Conservation (phyloP, 768 basidiomycete genomes). For the Punctularia strigosozonata region DNA sequence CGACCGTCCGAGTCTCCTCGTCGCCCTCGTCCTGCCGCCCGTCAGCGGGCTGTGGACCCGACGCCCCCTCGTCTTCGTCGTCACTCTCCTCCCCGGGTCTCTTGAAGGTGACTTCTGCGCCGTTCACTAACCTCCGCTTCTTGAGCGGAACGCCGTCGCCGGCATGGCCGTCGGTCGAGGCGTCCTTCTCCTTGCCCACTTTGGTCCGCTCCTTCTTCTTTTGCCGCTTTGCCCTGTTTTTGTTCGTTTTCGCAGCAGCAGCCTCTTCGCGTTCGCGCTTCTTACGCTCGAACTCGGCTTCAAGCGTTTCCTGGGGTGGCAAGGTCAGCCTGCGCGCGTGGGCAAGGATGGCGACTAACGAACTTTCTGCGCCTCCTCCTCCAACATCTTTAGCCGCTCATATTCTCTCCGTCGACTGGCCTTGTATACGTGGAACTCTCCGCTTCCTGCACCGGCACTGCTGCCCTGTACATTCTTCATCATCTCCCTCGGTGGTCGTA, state of each 20-base stretch:
- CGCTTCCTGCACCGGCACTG: conserved; percentile 93
- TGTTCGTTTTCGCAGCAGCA: conserved; percentile 84
- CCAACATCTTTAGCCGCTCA: conserved; percentile 84
- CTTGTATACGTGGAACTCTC: conserved; percentile 98
- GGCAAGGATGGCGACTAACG: conserved; percentile 11
- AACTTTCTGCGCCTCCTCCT: conserved; percentile 72
- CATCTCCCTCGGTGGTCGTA: conserved; percentile 83
- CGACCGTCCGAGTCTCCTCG: too few species aligned
- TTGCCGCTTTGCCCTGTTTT: conserved; percentile 87
- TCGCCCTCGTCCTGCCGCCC: too few species aligned
- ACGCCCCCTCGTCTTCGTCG: conserved; percentile 21
- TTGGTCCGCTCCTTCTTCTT: conserved; percentile 80
- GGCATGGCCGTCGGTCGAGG: conserved; percentile 11
- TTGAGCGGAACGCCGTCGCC: conserved; percentile 39
- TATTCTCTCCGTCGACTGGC: conserved; percentile 90
- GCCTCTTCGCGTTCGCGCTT: conserved; percentile 57
- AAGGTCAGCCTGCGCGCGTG: background rate
- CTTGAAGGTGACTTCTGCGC: conserved; percentile 53
- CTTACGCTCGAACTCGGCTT: conserved; percentile 64
- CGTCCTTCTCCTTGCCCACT: conserved; percentile 18
- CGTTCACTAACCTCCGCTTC: conserved; percentile 74
- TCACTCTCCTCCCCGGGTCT: conserved; percentile 38
- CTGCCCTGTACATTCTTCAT: conserved; percentile 99
- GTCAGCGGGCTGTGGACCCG: too few species aligned
- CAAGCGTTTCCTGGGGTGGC: conserved; percentile 48